Evolutionary conservation across 768 basidiomycete genomes (phyloP).

Genomic region (Fistulinella prunicolor): DNA sequence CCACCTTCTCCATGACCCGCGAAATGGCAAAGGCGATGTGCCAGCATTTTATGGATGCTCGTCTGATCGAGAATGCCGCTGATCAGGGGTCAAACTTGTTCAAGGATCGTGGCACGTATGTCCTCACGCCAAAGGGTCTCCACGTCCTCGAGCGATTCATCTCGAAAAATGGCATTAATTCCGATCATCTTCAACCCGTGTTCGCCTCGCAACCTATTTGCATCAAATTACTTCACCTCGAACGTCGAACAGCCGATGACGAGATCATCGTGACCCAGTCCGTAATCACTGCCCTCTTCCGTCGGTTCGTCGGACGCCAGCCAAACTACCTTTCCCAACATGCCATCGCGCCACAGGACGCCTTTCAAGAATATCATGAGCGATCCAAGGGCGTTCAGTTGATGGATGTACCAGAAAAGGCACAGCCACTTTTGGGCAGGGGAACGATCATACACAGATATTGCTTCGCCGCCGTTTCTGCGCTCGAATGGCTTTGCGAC

Average conservation of each 20-base stretch:
- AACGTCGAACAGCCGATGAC: constrained; percentile 88
- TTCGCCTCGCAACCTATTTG: constrained; percentile 94
- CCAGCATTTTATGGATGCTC: constrained; percentile 99
- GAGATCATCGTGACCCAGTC: constrained; percentile 95
- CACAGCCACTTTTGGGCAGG: constrained; percentile 50
- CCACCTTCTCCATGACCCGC: constrained; percentile 98
- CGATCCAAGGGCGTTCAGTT: constrained; percentile 71
- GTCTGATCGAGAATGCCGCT: constrained; percentile 93
- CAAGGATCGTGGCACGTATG: constrained; percentile 97
- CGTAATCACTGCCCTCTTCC: constrained; percentile 92
- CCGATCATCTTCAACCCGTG: constrained; percentile 86
- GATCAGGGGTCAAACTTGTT: constrained; percentile 87
- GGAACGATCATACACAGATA: constrained; percentile 51
- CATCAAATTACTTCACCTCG: constrained; percentile 96
- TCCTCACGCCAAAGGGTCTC: constrained; percentile 94
- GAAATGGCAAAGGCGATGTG: constrained; percentile 99
- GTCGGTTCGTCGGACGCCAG: constrained; percentile 86
- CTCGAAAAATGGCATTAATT: constrained; percentile 97
- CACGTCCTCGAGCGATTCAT: constrained; percentile 99
- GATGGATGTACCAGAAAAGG: constrained; percentile 68
- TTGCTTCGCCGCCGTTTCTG: constrained; percentile 84
- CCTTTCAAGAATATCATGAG: constrained; percentile 74
- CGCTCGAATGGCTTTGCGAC: constrained; percentile 96
- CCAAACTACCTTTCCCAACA: constrained; percentile 69
- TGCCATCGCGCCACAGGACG: constrained; percentile 48